Base-by-base conservation (phyloP, 1,139 yeast genomes). In the Magnusiomyces fungicola region DNA sequence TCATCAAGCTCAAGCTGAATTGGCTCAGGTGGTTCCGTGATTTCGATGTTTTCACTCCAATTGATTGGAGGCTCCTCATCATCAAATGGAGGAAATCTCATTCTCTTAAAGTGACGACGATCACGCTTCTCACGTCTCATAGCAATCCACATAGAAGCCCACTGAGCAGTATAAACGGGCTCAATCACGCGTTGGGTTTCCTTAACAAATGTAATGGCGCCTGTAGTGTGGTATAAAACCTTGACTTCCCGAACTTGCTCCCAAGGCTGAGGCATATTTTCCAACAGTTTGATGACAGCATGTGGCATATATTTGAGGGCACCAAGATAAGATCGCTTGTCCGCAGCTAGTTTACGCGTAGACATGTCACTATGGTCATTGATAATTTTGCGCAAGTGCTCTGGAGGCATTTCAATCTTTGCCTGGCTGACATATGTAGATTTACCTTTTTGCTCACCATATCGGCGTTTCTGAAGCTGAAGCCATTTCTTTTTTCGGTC, bases 251-350 rank as follows among this genome's bases (percentile, higher is more conserved):
- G 85, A 1, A 77, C 71, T 53, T 79, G 79, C 65, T 94, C 97
- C 99, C 99, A 94, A 1, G 99, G 99, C 63, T 89, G 96, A 0
- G 99, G 99, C 92, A 94, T 92, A 60, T 89, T 90, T 61, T 94
- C 98, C 45, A 94, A 64, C 34, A 94, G 74, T 65, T 94, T 94
- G 54, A 89, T 66, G 1, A 90, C 78, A 0, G 98, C 97, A 68
- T 92, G 97, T 0, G 99, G 99, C 81, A 94, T 78, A 67, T 84
- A 94, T 66, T 90, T 92, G 52, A 94, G 71, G 0, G 97, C 92
- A 0, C 97, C 97, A 25, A 94, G 68, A 61, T 87, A 90, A 0
- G 97, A 80, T 50, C 94, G 73, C 63, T 90, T 90, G 61, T 92
- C 97, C 9, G 85, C 79, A n/a, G 94, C 83, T 41, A 87, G 85